phyloP scores from a whole-genome alignment of 257 asterid species.

The Lycium barbarum region DNA sequence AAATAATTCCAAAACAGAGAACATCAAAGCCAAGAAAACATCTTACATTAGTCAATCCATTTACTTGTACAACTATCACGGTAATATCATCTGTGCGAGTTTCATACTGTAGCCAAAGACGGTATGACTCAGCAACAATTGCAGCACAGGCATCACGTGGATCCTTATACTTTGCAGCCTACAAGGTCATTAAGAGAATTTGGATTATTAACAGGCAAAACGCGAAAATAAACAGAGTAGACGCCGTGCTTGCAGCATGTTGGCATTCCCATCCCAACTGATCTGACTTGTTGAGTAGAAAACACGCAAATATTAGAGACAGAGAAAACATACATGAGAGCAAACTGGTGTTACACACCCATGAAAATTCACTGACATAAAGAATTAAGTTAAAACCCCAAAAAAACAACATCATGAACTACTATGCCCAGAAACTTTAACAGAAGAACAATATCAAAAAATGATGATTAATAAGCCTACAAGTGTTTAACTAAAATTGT shows the following conservation, averaged over 20 bases:
- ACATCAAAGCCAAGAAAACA: conserved; percentile 30
- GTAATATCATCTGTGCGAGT: conserved; percentile 99
- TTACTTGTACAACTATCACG: conserved; percentile 86
- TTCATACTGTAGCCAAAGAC: conserved; percentile 94
- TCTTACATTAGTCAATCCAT: conserved; percentile 78
- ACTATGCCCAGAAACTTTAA: background rate
- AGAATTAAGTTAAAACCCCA: background rate
- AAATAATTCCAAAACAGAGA: conserved; percentile 18
- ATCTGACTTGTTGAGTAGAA: conserved; percentile 24
- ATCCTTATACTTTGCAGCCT: conserved; percentile 85
- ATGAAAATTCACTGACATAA: background rate
- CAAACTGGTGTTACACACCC: conserved; percentile 9
- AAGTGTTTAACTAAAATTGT: background rate
- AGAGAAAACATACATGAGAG: conserved; percentile 19
- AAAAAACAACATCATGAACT: background rate
- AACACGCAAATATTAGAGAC: background rate
- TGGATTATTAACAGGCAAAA: conserved; percentile 30
- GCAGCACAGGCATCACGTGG: conserved; percentile 99
- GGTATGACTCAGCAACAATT: conserved; percentile 96
- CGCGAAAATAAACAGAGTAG: background rate
- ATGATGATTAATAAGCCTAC: conserved; percentile 4
- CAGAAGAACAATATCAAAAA: background rate
- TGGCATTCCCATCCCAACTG: conserved; percentile 2
- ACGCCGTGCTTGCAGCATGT: background rate
- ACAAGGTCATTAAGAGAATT: conserved; percentile 37